phyloP scores from a whole-genome alignment of 495 filamentous ascomycete species.

The Diplogelasinospora grovesii region DNA sequence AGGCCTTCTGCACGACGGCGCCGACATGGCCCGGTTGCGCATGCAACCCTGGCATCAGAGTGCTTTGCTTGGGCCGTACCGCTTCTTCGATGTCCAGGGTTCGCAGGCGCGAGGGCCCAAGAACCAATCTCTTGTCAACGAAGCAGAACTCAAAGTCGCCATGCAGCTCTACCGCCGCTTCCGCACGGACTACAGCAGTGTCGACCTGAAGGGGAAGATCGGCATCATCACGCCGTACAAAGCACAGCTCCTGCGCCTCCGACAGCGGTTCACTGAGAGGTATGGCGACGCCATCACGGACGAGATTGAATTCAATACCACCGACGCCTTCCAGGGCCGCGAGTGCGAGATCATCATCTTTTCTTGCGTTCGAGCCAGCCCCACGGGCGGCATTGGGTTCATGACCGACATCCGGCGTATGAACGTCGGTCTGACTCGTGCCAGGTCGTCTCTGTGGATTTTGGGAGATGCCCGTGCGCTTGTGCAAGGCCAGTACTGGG shows the following conservation, averaged over 20 bases:
- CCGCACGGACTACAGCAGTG: conserved; percentile 57
- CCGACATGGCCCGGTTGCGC: conserved; percentile 69
- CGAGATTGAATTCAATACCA: conserved; percentile 92
- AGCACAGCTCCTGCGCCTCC: conserved; percentile 77
- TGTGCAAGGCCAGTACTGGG: conserved; percentile 84
- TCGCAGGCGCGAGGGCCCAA: conserved; percentile 68
- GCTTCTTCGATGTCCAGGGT: conserved; percentile 96
- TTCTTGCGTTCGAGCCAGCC: conserved; percentile 88
- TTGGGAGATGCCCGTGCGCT: conserved; percentile 84
- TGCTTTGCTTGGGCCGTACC: conserved; percentile 76
- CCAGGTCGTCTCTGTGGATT: conserved; percentile 92
- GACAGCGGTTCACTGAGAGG: conserved; percentile 55
- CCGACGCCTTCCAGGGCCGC: conserved; percentile 94
- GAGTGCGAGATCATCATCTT: conserved; percentile 98
- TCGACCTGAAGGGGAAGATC: conserved; percentile 74
- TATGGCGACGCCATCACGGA: conserved; percentile 72
- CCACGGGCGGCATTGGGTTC: conserved; percentile 90
- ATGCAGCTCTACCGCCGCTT: conserved; percentile 77
- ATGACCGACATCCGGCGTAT: conserved; percentile 96
- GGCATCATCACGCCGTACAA: conserved; percentile 98
- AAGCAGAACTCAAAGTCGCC: conserved; percentile 76
- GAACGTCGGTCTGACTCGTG: conserved; percentile 96
- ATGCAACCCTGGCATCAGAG: conserved; percentile 78
- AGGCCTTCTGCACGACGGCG: conserved; percentile 73
- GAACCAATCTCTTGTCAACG: conserved; percentile 85